Percentiles rank a stretch among this genome's conserved stretches.
Evolutionary conservation across 768 basidiomycete genomes (phyloP).

Genomic region (Ramaria sp.): DNA sequence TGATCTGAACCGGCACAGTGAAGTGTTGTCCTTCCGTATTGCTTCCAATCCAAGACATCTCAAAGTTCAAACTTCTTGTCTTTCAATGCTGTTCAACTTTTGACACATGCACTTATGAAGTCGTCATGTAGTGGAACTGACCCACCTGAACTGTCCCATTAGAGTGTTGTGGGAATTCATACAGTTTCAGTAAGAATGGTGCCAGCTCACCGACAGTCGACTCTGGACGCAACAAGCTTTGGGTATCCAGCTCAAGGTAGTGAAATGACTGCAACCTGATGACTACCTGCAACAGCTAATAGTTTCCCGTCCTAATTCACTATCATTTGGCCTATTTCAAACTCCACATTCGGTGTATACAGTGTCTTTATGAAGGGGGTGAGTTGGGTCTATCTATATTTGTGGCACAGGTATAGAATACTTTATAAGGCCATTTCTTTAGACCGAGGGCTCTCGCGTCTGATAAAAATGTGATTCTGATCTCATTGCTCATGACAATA

Average conservation of each 20-base stretch:
- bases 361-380: slow-evolving; percentile 42
- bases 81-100: slow-evolving; percentile 94
- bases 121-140: slow-evolving; percentile 68
- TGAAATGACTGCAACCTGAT: slow-evolving; percentile 76
- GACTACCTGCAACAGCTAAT: slow-evolving; percentile 76
- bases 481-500: slow-evolving; percentile 71
- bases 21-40: slow-evolving; percentile 74
- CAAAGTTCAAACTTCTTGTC: too few species aligned
- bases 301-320: slow-evolving; percentile 78
- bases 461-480: slow-evolving; percentile 68
- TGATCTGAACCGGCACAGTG: slow-evolving; percentile 80
- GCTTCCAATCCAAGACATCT: slow-evolving; percentile 91
- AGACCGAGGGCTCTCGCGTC: slow-evolving; percentile 50
- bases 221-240: slow-evolving; percentile 48
- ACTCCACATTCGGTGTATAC: slow-evolving; percentile 68
- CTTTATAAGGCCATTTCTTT: slow-evolving; percentile 63
- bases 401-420: slow-evolving; percentile 19
- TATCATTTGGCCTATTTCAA: slow-evolving; percentile 69
- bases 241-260: slow-evolving; percentile 72
- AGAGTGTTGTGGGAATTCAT: neutral
- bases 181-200: neutral
- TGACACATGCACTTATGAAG: slow-evolving; percentile 56
- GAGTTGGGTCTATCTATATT: neutral
- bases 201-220: slow-evolving; percentile 79
- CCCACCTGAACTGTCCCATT: slow-evolving; percentile 69